Evolutionary conservation across 148 eudicot species (phyloP), one percentile per base, ranked within the genome.

Genomic region (Vaccinium darrowii): DNA sequence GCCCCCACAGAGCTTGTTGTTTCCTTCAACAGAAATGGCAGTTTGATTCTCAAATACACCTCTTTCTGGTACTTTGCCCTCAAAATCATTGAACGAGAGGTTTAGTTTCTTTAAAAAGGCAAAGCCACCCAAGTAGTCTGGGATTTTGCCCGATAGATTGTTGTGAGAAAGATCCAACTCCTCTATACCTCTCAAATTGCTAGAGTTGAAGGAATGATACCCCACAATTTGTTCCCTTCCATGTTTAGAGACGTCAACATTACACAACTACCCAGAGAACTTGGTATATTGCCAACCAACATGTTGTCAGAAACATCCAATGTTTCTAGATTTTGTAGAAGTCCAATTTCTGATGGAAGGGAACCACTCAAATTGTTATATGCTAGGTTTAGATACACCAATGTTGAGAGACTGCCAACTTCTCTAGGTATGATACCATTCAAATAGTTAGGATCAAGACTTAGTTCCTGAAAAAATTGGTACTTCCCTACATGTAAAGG

Each of bases 101-200:
- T 81, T 65, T 51, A 81, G 19, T 23, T 43, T 62, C 51, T 49
- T 9, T 33, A 81, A 81, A 43, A 19, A 65, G 18, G 0, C n/a
- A 39, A 81, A 33, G 39, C 36, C 47, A 27, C 2, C 84, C 11
- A 81, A 72, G 15, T 18, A 25, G 13, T 4, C 3, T 51, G 84
- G 84, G 13, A 81, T 81, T 11, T 65, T 7, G 1, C 84, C 84
- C 19, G 84, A 36, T 2, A 81, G 43, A 30, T 81, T 81, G 65
- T 81, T 81, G 8, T 15, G 57, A 7, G 84, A 81, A n/a, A 81
- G 58, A 27, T 81, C 84, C 0, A 16, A 63, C 3, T 43, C 23
- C n/a, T 8, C 4, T 2, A 81, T 25, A 3, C 84, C 76, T 65
- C 65, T 81, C 71, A 81, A 81, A 8, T 36, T 49, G 8, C 4